Evolutionary conservation across 768 basidiomycete genomes (phyloP), one percentile per base, ranked within the genome.

Genomic region (Multifurca ochricompacta): DNA sequence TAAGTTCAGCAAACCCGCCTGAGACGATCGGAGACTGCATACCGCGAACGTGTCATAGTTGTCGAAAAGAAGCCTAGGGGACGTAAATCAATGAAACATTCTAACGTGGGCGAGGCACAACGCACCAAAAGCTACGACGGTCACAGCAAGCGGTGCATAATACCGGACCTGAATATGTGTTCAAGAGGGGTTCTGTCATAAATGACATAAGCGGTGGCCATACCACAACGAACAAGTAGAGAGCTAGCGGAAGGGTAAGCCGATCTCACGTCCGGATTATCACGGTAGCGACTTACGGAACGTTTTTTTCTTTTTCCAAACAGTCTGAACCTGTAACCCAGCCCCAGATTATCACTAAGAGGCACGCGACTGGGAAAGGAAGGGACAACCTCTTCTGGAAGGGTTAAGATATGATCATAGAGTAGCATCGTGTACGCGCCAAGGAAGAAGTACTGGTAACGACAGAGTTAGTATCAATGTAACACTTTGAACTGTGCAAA

Each of bases 261-360:
- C 2, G 4, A 25, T 9, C 10, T 8, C 18, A 42, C 44, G 6
- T 37, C 11, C 13, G 14, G 4, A 9, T 21, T 30, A 16, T 36
- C 18, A 13, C n/a, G 41, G 21, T 13, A 18, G 16, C 28, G 21
- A 37, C 56, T 19, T 36, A 60, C 59, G 51, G 16, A 53, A 58
- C 9, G 59, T 54, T 44, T 60, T 60, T 46, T 51, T 60, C 37
- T 48, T 53, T 43, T 60, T 60, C 59, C 59, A 60, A 9, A 60
- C 56, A 6, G 51, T 58, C 19, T 58, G 48, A n/a, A 60, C 21
- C 59, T 60, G 32, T 13, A 11, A 14, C 10, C 27, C 11, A n/a
- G 40, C 6, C 35, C 13, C 36, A 43, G 27, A 7, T 44, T 21
- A 18, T 23, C 31, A 28, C 18, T 9, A n/a, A 18, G 28, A n/a